Conservation (phyloP, 768 basidiomycete genomes). For the Pleurotus pulmonarius region DNA sequence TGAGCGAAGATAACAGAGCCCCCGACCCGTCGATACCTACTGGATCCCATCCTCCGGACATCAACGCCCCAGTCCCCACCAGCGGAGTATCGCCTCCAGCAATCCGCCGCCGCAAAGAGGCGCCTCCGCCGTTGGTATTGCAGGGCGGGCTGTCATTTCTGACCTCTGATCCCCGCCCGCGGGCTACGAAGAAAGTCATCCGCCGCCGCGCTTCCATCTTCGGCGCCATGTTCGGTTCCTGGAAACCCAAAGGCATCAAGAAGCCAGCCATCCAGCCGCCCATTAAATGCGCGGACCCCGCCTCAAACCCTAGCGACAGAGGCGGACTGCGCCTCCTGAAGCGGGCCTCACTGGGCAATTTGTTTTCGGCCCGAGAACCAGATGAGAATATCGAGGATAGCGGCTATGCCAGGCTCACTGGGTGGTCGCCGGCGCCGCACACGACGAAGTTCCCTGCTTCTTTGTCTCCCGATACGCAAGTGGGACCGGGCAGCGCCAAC, state of each 20-base stretch:
- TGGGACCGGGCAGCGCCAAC: background rate
- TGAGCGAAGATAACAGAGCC: no score
- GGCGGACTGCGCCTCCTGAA: background rate
- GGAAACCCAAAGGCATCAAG: conserved; percentile 3
- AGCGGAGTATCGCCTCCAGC: background rate
- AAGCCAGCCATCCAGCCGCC: background rate
- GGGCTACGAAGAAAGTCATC: background rate
- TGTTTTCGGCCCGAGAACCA: background rate
- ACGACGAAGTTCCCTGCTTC: background rate
- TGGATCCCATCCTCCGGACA: no score
- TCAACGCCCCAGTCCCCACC: no score
- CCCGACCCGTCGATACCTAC: no score
- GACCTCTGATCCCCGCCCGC: background rate
- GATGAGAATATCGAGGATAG: background rate
- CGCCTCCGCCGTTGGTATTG: background rate
- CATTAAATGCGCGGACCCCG: background rate
- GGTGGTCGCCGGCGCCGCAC: conserved; percentile 2
- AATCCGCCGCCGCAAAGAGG: background rate
- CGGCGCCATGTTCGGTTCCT: background rate
- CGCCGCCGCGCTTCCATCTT: background rate
- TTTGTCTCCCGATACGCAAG: background rate
- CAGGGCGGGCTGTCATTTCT: conserved; percentile 1
- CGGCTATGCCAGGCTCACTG: background rate
- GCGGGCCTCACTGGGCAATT: background rate
- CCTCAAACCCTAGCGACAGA: background rate